Evolutionary conservation across 225 moss, liverwort and hornwort species (phyloP).

Genomic region (Pseudoscleropodium purum): DNA sequence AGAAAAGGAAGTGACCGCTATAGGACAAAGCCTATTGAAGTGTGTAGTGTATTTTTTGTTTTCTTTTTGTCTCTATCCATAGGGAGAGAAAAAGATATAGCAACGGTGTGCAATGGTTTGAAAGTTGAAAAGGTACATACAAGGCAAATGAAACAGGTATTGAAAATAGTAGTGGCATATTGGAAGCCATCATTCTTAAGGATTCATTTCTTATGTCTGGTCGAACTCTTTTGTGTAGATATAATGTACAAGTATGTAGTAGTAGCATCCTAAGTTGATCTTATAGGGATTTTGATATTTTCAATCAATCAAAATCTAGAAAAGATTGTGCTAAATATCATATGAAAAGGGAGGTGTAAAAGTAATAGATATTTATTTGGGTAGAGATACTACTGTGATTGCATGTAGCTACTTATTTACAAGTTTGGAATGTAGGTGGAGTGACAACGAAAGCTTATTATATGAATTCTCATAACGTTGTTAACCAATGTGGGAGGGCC

Average conservation of each 20-base stretch:
- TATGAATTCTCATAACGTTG: rapidly evolving
- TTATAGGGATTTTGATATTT: neutral
- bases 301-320: neutral
- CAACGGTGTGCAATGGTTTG: neutral
- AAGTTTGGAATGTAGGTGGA: neutral
- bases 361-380: neutral
- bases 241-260: neutral
- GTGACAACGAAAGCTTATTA: neutral
- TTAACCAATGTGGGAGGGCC: rapidly evolving
- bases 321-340: neutral
- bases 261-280: neutral
- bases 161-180: neutral
- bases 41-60: neutral
- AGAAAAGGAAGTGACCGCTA: neutral
- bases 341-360: neutral
- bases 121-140: neutral
- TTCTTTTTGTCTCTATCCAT: rapidly evolving
- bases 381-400: rapidly evolving
- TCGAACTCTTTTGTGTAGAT: neutral
- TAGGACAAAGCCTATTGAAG: neutral
- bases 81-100: neutral
- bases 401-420: rapidly evolving
- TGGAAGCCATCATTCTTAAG: neutral
- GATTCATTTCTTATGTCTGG: too few relatives aligned
- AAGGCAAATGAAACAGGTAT: neutral